Evolutionary conservation across 2,329 filamentous ascomycete genomes (phyloP).

Genomic region (Trichoderma brevicompactum): DNA sequence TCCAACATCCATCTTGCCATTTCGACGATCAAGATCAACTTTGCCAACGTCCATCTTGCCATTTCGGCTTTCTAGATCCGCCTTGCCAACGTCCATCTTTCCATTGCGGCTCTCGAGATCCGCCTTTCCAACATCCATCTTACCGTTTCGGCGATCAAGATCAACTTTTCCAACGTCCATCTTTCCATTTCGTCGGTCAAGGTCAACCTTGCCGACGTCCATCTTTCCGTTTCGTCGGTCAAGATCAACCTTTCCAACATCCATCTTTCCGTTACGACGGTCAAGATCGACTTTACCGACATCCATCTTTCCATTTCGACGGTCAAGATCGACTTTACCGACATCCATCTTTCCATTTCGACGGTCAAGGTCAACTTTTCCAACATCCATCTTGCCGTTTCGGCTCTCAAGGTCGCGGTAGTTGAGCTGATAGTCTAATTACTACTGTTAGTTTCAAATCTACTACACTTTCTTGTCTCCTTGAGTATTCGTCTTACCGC

Average conservation of each 20-base stretch:
- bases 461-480: too few species aligned
- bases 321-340: too few species aligned
- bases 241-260: not conserved
- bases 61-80: not conserved
- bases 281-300: too few species aligned
- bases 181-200: not conserved
- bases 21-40: not conserved
- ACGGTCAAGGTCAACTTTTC: too few species aligned
- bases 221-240: not conserved
- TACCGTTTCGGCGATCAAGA: not conserved
- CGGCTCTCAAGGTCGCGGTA: too few species aligned
- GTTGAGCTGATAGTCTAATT: too few species aligned
- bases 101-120: not conserved
- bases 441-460: too few species aligned
- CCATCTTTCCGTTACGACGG: not conserved
- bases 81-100: not conserved
- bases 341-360: too few species aligned
- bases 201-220: not conserved
- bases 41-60: not conserved
- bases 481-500: too few species aligned
- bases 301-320: too few species aligned
- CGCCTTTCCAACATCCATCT: not conserved
- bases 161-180: not conserved
- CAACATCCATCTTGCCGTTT: too few species aligned
- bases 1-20: not conserved